Conservation (phyloP, 2,329 filamentous ascomycete genomes). For the Paecilomyces fulvus region DNA sequence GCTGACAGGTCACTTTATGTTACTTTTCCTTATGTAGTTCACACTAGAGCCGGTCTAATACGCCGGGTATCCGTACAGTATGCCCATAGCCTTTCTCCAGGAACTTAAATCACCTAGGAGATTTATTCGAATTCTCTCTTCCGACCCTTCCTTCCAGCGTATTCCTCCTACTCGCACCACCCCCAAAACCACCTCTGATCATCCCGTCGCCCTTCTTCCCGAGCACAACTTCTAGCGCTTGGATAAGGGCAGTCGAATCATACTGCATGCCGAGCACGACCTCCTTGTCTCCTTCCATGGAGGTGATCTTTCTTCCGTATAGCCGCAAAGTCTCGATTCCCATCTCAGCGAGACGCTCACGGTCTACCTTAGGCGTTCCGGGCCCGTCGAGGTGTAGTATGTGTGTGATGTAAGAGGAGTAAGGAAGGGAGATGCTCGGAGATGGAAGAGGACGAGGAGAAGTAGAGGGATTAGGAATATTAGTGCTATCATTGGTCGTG, state of each 20-base stretch:
- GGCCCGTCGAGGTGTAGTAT: conserved; percentile 69
- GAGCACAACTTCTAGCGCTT: conserved; percentile 69
- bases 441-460: background rate
- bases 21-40: background rate
- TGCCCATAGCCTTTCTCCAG: background rate
- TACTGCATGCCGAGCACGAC: conserved; percentile 55
- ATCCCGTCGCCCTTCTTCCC: conserved; percentile 53
- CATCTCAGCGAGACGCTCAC: conserved; percentile 50
- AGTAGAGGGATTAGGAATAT: background rate
- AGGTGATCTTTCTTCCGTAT: conserved; percentile 56
- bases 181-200: conserved; percentile 27
- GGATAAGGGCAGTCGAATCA: conserved; percentile 64
- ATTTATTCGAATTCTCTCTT: conserved; percentile 8
- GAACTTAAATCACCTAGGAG: background rate
- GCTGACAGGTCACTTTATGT: too few species aligned
- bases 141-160: conserved; percentile 39
- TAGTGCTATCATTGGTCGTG: conserved; percentile 3
- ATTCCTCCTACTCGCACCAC: conserved; percentile 49
- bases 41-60: background rate
- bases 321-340: conserved; percentile 72
- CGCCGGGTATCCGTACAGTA: background rate
- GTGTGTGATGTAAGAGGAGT: conserved; percentile 69
- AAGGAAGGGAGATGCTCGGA: conserved; percentile 36
- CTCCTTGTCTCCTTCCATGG: conserved; percentile 35
- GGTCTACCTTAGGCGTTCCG: conserved; percentile 62